These are phyloP conservation scores for Alternaria triticimaculans DNA, from an alignment of 2,329 filamentous ascomycete species.

Conservation along the genomic window DNA sequence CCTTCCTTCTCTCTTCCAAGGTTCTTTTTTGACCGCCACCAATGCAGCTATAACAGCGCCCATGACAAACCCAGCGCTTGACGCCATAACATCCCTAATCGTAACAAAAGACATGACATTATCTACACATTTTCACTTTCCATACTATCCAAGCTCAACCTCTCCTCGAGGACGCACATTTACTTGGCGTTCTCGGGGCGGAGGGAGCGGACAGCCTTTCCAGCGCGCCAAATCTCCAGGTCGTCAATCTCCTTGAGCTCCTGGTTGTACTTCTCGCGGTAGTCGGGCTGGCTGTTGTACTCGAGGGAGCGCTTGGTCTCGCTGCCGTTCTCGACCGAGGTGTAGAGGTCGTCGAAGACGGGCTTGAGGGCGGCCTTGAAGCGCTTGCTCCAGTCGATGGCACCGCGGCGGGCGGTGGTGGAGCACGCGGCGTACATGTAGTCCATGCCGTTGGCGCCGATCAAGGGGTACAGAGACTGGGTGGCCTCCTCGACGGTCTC, in stretches of 20 bases:
- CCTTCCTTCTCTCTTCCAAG: constrained; percentile 6
- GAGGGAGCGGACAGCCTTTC: constrained; percentile 83
- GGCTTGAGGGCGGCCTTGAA: constrained; percentile 99
- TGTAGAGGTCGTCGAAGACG: constrained; percentile 97
- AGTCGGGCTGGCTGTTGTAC: constrained; percentile 95
- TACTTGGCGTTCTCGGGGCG: constrained; percentile 50
- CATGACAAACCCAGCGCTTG: constrained; percentile 7
- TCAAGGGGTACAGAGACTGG: constrained; percentile 96
- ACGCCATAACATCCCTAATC: constrained; percentile 27
- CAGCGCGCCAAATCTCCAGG: constrained; percentile 98
- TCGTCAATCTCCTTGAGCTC: constrained; percentile 99
- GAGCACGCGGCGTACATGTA: constrained; percentile 99
- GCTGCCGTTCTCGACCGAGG: constrained; percentile 85
- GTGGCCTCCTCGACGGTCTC: constrained; percentile 99
- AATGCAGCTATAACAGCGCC: constrained; percentile 3
- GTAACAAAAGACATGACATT: constrained; percentile 27
- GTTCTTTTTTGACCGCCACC: constrained; percentile 1
- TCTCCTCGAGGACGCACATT: constrained; percentile 4
- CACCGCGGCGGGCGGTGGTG: constrained; percentile 95
- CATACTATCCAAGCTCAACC: background rate
- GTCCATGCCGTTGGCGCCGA: constrained; percentile 98
- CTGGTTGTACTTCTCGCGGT: constrained; percentile 95
- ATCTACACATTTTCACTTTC: constrained; percentile 30
- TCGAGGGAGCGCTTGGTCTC: constrained; percentile 97
- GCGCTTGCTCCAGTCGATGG: constrained; percentile 95